A percentile compares a stretch with the other conserved stretches of the same genome.
Conservation (phyloP, 78 protist genomes). For the Dictyostelium brefeldianum region DNA sequence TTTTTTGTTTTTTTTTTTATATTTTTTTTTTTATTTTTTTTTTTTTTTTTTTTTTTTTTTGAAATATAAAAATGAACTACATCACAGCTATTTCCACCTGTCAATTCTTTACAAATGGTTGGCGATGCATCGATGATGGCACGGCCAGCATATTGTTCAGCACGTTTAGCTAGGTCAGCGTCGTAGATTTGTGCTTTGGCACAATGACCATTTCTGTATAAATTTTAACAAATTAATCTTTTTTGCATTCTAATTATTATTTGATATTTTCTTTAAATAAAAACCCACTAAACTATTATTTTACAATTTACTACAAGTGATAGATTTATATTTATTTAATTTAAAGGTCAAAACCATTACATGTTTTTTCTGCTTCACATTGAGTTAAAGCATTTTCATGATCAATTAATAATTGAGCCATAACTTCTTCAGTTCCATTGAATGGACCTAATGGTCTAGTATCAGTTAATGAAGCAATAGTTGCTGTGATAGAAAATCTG, state of each 20-base stretch:
- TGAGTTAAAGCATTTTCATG: constrained; percentile 8
- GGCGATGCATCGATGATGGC: constrained; percentile 73
- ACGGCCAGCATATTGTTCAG: constrained; percentile 62
- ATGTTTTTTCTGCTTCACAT: constrained; percentile 8
- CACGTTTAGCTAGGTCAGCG: constrained; percentile 49
- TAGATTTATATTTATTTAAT: no score
- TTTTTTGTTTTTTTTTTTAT: no score
- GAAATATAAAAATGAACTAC: no score
- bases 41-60: no score
- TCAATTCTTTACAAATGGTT: constrained; percentile 1
- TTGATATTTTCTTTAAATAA: no score
- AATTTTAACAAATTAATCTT: no score
- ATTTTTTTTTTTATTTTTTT: no score
- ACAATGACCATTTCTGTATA: constrained; percentile 33
- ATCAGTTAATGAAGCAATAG: constrained; percentile 15
- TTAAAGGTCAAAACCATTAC: constrained; percentile 4
- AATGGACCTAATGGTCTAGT: constrained; percentile 78
- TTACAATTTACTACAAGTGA: no score
- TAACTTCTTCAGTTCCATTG: constrained; percentile 58
- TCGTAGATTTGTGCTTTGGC: constrained; percentile 33
- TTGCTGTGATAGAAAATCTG: constrained; percentile 44
- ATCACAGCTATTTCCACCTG: constrained; percentile 30
- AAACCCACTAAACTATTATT: no score
- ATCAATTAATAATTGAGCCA: neutral
- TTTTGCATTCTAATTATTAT: no score